Evolutionary conservation across 129 eudicot genomes (phyloP).

Genomic region (Centaurea solstitialis): DNA sequence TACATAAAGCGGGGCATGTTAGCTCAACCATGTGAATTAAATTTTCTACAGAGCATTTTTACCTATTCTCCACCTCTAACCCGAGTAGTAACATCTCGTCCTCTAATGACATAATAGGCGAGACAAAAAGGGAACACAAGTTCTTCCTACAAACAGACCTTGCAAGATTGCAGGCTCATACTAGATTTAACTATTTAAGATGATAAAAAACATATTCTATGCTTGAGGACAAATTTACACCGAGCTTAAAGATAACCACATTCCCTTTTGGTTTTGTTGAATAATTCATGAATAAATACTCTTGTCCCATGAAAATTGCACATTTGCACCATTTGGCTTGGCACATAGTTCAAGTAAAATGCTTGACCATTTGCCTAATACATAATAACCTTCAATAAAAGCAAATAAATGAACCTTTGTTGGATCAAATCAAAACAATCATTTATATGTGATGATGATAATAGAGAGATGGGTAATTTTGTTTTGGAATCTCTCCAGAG

Average conservation of each 20-base stretch:
- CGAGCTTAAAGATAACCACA: not conserved
- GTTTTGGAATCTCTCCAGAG: not conserved
- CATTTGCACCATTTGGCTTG: not conserved
- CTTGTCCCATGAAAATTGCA: not conserved
- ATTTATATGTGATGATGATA: not conserved
- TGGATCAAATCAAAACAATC: not conserved
- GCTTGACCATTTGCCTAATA: not conserved
- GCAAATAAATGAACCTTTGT: not conserved
- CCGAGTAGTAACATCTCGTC: not conserved
- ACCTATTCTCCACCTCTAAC: not conserved
- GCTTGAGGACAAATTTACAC: not conserved
- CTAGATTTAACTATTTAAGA: too few relatives aligned
- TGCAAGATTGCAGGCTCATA: not conserved
- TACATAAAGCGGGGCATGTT: not conserved
- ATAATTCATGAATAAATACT: not conserved
- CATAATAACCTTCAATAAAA: not conserved
- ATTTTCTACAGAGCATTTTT: not conserved
- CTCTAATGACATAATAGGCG: not conserved
- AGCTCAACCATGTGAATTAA: not conserved
- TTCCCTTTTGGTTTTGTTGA: not conserved
- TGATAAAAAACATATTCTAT: too few relatives aligned
- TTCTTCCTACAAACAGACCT: not conserved
- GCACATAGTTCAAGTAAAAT: not conserved
- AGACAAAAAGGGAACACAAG: not conserved
- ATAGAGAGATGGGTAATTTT: too few relatives aligned